Evolutionary conservation across 1,284 basidiomycete species (phyloP), one percentile per base, ranked within the genome.

Genomic region (Sparassis latifolia): DNA sequence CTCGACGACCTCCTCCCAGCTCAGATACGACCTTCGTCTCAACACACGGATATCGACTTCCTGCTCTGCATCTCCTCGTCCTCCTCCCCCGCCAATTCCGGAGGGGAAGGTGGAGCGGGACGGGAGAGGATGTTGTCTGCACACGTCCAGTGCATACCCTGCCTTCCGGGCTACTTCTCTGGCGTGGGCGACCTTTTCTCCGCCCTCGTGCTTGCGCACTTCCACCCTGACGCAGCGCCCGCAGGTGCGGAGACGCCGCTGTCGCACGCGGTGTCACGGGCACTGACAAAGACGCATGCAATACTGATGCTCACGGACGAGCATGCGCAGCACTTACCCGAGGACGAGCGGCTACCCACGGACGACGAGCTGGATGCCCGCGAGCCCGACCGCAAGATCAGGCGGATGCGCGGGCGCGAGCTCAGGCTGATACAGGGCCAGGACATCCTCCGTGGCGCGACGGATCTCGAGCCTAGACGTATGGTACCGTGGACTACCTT

Each of bases 131-230:
- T 20, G 20, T 20, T 20, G 20, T 63, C 62, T 0, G 76, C 95
- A 20, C 79, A 89, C 67, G 81, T 84, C 0, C 80, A 83, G 58
- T 77, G 76, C 42, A 83, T 98, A 7, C 88, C 90, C 0, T 80
- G 88, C 41, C 79, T 97, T 30, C 82, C 87, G 27, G 93, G 93
- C 6, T 97, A 97, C 71, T 99, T 96, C 66, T 90, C 91, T 7
- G 97, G 96, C 30, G 95, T 97, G 2, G 97, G 96, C 10, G 96
- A 99, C 66, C 80, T 98, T 48, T 99, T 99, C 72, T 94, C 95
- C 2, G 92, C 97, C 0, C 81, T 99, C 49, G 82, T 95, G 12
- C 74, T 97, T 0, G 96, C 85, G 0, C 86, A 95, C 60, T 97
- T 86, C 66, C 63, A 70, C n/a, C 60, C 66, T 10, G 45, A 62